Base-by-base conservation (phyloP, 2,329 filamentous ascomycete genomes). In the Talaromyces sp. region DNA sequence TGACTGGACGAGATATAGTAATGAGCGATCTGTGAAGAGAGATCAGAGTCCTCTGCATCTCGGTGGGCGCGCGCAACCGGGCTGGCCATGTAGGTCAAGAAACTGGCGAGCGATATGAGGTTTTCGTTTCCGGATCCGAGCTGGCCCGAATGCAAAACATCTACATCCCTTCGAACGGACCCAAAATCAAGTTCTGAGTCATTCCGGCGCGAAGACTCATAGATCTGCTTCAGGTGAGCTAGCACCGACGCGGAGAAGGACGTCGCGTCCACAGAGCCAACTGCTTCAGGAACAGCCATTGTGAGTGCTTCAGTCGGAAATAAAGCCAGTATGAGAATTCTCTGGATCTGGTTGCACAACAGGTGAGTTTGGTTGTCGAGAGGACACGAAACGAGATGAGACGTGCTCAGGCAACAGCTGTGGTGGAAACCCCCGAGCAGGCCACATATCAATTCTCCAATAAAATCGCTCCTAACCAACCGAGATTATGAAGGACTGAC, bases 1-100 rank as follows among this genome's bases (percentile, higher is more conserved):
- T 97, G 92, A 70, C 91, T 96, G 66, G 91, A 95, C 63, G 88
- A 96, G 72, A 97, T 92, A 74, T 91, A 97, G 77, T 97, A 97
- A 71, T 95, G 91, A 53, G 88, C 90, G 61, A 96, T 81, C 3
- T 91, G 89, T 57, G 83, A 84, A 0, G 82, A 83, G 32, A 86
- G 72, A 69, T 92, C 88, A 61, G 84, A 80, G 63, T 76, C 68
- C 31, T 76, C 66, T 24, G 74, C 60, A 8, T 75, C 72, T 24
- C 75, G 71, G 62, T 69, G 58, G 8, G 78, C 81, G 65, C 76
- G 77, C 8, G 78, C 77, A 14, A 74, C 70, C 21, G 75, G 70
- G 31, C 75, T 79, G 54, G 74, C 73, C 74, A 83, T 80, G 64
- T 81, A 82, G 52, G 74, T 70, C 35, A 79, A 71, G 61, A 83